Percentiles rank a stretch among this genome's conserved stretches.
Evolutionary conservation across 768 basidiomycete genomes (phyloP).

Genomic region (Neoboletus subvelutipes): DNA sequence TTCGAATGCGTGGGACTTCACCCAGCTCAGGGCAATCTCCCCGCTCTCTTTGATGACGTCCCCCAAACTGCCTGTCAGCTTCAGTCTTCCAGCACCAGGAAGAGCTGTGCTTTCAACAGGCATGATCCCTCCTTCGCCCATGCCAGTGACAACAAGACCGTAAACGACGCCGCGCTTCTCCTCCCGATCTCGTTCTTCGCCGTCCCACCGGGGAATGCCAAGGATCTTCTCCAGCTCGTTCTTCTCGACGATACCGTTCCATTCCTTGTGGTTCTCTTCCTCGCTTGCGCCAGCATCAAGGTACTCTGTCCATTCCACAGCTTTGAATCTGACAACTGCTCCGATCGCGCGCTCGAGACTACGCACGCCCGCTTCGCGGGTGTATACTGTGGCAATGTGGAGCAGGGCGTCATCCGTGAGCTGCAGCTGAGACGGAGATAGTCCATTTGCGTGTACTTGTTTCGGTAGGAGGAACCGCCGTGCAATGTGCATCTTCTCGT

Average conservation of each 20-base stretch:
- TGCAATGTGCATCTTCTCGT: constrained; percentile 91
- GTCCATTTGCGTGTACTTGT: constrained; percentile 77
- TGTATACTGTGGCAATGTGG: constrained; percentile 76
- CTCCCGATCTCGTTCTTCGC: constrained; percentile 75
- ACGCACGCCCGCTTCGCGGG: constrained; percentile 91
- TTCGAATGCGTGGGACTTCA: constrained; percentile 81
- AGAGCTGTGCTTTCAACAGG: constrained; percentile 82
- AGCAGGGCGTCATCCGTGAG: constrained; percentile 71
- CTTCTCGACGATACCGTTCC: constrained; percentile 59
- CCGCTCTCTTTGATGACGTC: constrained; percentile 93
- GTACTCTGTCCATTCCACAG: constrained; percentile 84
- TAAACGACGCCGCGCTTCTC: constrained; percentile 77
- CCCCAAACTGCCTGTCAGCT: constrained; percentile 81
- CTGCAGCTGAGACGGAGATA: constrained; percentile 57
- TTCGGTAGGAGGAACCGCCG: constrained; percentile 86
- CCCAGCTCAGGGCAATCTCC: constrained; percentile 90
- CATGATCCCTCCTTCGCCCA: constrained; percentile 81
- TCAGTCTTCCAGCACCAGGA: constrained; percentile 72
- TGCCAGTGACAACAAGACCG: constrained; percentile 84
- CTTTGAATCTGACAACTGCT: constrained; percentile 85
- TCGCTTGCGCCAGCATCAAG: constrained; percentile 31
- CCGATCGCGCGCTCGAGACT: constrained; percentile 85
- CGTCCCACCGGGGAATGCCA: constrained; percentile 78
- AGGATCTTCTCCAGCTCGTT: constrained; percentile 81
- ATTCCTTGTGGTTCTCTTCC: constrained; percentile 38